A percentile compares a stretch with the other conserved stretches of the same genome.
Conservation (phyloP, 2,329 filamentous ascomycete genomes). For the Lasiodiplodia theobromae region DNA sequence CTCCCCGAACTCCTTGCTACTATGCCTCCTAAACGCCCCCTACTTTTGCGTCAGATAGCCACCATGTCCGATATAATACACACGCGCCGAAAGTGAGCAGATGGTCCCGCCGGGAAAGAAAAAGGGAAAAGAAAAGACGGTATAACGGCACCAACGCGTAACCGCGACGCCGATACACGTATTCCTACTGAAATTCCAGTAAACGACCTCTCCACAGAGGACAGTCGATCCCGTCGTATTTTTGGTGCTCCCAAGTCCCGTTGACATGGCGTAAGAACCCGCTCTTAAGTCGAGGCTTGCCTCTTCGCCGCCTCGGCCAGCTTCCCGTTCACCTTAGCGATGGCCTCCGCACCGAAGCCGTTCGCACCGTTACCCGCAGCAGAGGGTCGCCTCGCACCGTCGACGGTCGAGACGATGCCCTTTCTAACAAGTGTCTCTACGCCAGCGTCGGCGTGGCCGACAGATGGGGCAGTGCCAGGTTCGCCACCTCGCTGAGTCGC, state of each 20-base stretch:
- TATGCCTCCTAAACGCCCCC: not conserved
- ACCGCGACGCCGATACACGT: not conserved
- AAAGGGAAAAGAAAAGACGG: not conserved
- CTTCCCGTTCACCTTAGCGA: slow-evolving; percentile 14
- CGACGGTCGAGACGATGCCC: slow-evolving; percentile 16
- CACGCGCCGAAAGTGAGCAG: not conserved
- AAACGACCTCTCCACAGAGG: not conserved
- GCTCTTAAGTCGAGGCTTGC: not conserved
- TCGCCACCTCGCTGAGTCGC: not conserved
- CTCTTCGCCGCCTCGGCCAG: slow-evolving; percentile 20
- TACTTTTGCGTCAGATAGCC: not conserved
- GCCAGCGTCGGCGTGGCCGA: not conserved
- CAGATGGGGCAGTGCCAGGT: not conserved
- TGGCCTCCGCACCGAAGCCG: slow-evolving; percentile 14
- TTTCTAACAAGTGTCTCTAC: not conserved
- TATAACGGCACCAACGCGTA: not conserved
- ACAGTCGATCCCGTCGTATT: not conserved
- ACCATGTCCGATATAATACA: not conserved
- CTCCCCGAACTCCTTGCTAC: not conserved
- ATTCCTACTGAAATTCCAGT: not conserved
- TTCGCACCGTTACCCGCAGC: not conserved
- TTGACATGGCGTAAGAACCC: too few relatives aligned
- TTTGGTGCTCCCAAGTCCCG: too few relatives aligned
- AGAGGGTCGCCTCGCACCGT: slow-evolving; percentile 9
- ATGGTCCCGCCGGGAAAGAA: not conserved